phyloP scores from a whole-genome alignment of 768 basidiomycete species.

The Serendipita vermifera region DNA sequence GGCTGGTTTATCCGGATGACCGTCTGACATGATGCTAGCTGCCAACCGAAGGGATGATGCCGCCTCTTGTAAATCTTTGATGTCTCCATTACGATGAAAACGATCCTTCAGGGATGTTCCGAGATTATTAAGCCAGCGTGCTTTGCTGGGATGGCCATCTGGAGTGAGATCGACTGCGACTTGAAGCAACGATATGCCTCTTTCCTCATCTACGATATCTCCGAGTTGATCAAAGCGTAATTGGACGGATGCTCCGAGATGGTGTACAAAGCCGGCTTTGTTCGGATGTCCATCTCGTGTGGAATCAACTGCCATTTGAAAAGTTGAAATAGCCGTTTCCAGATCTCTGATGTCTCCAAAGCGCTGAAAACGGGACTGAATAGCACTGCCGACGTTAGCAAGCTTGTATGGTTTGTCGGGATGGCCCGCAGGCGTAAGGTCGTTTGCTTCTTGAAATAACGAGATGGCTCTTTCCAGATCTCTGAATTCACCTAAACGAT shows the following conservation, averaged over 20 bases:
- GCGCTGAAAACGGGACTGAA: constrained; percentile 19
- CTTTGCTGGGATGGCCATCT: constrained; percentile 4
- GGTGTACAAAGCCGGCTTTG: too few relatives aligned
- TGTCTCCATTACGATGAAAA: constrained; percentile 8
- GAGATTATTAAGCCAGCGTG: constrained; percentile 11
- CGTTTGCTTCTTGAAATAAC: constrained; percentile 12
- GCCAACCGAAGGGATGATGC: too few relatives aligned
- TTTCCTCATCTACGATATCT: too few relatives aligned
- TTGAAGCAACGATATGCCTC: too few relatives aligned
- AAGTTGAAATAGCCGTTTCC: constrained; percentile 16
- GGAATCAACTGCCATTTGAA: constrained; percentile 13
- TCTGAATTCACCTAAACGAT: constrained; percentile 16
- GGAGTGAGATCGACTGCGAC: constrained; percentile 5
- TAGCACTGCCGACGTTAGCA: constrained; percentile 18
- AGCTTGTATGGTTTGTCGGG: background rate
- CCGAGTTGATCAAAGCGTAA: too few relatives aligned
- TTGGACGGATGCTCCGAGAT: too few relatives aligned
- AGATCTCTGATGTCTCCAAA: constrained; percentile 20
- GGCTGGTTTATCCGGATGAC: constrained; percentile 3
- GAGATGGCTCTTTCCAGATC: constrained; percentile 21
- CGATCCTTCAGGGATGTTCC: constrained; percentile 12
- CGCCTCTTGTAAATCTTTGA: constrained; percentile 10
- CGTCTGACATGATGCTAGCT: constrained; percentile 10
- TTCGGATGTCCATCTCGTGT: constrained; percentile 12
- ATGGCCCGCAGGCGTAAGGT: constrained; percentile 13